A percentile compares a stretch with the other conserved stretches of the same genome.
Evolutionary conservation across 176 grass and related monocot genomes (phyloP).

Genomic region (Avena atlantica): DNA sequence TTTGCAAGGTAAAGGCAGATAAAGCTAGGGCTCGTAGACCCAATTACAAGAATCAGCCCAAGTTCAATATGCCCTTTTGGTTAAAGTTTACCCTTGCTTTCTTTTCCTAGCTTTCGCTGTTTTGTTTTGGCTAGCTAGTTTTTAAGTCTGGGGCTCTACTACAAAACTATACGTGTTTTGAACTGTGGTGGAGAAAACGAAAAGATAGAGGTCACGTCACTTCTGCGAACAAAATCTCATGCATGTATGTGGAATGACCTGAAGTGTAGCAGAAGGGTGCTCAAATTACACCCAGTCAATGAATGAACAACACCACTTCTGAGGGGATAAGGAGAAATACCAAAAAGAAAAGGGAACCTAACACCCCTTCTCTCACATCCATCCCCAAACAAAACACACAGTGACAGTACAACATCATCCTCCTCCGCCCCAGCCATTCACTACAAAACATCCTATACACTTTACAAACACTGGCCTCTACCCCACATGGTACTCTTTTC

Average conservation of each 20-base stretch:
- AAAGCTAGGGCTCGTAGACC: too few species aligned
- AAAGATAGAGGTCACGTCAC: not conserved
- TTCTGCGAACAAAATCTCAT: constrained; percentile 42
- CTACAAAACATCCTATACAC: constrained; percentile 71
- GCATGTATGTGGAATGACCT: constrained; percentile 46
- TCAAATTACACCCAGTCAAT: constrained; percentile 84
- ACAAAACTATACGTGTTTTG: too few species aligned
- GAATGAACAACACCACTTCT: constrained; percentile 67
- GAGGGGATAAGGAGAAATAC: constrained; percentile 8
- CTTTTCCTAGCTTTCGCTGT: too few species aligned
- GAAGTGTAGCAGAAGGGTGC: constrained; percentile 53
- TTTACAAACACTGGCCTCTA: constrained; percentile 72
- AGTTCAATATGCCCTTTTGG: too few species aligned
- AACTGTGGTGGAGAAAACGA: not conserved
- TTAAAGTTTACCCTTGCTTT: too few species aligned
- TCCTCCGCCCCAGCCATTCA: constrained; percentile 43
- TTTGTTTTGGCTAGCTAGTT: too few species aligned
- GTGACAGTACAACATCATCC: constrained; percentile 47
- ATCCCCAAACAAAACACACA: constrained; percentile 42
- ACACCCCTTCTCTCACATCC: constrained; percentile 48
- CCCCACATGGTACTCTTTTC: constrained; percentile 54
- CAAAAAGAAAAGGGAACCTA: constrained; percentile 51
- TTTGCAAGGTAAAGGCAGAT: too few species aligned
- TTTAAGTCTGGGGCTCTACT: too few species aligned
- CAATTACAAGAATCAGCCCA: too few species aligned